These are phyloP conservation scores for Neovahlkampfia damariscottae DNA, from an alignment of 78 protist genomes.

Conservation along the genomic window DNA sequence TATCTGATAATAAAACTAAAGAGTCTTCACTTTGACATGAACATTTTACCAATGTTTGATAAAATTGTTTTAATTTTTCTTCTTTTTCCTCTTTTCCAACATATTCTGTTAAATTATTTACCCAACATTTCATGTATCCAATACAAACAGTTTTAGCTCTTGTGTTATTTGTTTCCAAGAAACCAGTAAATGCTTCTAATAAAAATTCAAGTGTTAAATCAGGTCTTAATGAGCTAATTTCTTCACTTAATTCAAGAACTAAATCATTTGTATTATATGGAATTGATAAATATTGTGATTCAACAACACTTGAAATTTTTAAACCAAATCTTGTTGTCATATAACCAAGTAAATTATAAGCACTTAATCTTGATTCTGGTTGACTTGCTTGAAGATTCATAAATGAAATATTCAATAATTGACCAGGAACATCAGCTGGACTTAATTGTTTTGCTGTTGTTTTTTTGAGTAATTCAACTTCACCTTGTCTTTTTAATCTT, in stretches of 20 bases:
- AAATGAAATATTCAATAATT: background rate
- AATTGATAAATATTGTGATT: background rate
- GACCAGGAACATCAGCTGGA: background rate
- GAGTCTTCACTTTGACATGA: too few relatives aligned
- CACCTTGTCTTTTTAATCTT: too few relatives aligned
- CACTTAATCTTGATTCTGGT: background rate
- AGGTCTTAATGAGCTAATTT: background rate
- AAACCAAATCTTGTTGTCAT: background rate
- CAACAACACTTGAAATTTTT: background rate
- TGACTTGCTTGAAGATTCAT: background rate
- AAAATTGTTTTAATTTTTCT: too few relatives aligned
- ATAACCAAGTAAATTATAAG: background rate
- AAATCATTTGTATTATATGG: background rate
- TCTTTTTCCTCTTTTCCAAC: too few relatives aligned
- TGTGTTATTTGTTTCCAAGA: too few relatives aligned
- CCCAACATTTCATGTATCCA: too few relatives aligned
- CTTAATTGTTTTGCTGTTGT: too few relatives aligned
- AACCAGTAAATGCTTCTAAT: background rate
- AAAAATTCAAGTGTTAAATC: background rate
- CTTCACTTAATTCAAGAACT: background rate
- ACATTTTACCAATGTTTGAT: too few relatives aligned
- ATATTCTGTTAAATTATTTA: too few relatives aligned
- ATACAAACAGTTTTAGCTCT: too few relatives aligned
- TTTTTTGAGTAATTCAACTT: too few relatives aligned
- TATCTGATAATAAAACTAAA: too few relatives aligned